phyloP scores from a whole-genome alignment of 768 basidiomycete genomes.

The Macrocybe gigantea region DNA sequence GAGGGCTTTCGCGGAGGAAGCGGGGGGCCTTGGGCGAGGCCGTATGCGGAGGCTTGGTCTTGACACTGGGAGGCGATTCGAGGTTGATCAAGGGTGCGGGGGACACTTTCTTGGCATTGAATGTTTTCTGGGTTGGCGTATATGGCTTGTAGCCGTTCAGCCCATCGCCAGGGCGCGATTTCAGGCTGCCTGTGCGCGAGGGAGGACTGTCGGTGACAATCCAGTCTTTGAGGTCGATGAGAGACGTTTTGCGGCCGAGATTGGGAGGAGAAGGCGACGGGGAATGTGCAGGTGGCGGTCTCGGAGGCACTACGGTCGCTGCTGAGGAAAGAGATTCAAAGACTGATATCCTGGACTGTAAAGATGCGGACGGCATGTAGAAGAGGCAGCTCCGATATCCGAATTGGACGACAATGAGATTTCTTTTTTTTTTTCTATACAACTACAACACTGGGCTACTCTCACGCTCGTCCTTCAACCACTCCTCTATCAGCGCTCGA shows the following conservation, averaged over 20 bases:
- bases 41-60: slow-evolving; percentile 18
- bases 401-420: no score
- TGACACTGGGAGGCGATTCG: slow-evolving; percentile 40
- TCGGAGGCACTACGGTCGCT: slow-evolving; percentile 20
- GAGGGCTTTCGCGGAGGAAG: slow-evolving; percentile 67
- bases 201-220: slow-evolving; percentile 54
- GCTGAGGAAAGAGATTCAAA: slow-evolving; percentile 57
- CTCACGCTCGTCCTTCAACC: slow-evolving; percentile 37
- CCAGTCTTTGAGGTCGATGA: slow-evolving; percentile 73
- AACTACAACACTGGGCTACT: slow-evolving; percentile 36
- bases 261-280: slow-evolving; percentile 47
- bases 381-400: no score
- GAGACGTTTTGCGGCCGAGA: slow-evolving; percentile 48
- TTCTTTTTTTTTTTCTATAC: background rate
- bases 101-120: slow-evolving; percentile 7
- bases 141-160: background rate
- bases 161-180: slow-evolving; percentile 8
- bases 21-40: slow-evolving; percentile 37
- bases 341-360: slow-evolving; percentile 57
- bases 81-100: slow-evolving; percentile 49
- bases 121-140: slow-evolving; percentile 22
- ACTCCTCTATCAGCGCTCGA: slow-evolving; percentile 37
- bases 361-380: slow-evolving; percentile 35
- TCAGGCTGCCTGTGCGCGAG: slow-evolving; percentile 17
- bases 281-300: slow-evolving; percentile 38